Conservation (phyloP, 2,329 filamentous ascomycete genomes). For the Colletotrichum lindemuthianum region DNA sequence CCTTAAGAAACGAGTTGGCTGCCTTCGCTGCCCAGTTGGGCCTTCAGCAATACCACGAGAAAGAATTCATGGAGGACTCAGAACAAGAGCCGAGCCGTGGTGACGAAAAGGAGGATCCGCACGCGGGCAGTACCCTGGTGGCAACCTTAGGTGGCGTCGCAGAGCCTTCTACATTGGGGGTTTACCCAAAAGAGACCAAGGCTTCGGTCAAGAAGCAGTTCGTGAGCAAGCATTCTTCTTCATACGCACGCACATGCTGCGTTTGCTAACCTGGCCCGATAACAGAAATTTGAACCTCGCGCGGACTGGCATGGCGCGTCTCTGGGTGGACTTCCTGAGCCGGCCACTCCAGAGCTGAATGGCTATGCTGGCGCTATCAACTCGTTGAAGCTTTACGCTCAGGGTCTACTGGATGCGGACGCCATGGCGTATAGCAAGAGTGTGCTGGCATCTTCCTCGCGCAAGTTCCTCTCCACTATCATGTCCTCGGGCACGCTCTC, state of each 20-base stretch:
- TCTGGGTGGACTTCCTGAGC: conserved; percentile 54
- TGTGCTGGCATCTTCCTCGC: conserved; percentile 82
- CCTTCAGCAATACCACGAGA: conserved; percentile 25
- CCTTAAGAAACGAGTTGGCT: conserved; percentile 27
- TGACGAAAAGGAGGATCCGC: conserved; percentile 45
- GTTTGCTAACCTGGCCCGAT: conserved; percentile 11
- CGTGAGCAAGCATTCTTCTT: conserved; percentile 29
- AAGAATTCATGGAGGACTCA: conserved; percentile 38
- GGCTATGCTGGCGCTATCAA: conserved; percentile 56
- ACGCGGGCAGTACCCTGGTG: not conserved
- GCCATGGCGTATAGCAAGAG: conserved; percentile 79
- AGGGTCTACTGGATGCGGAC: conserved; percentile 80
- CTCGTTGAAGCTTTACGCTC: conserved; percentile 74
- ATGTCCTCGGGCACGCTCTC: conserved; percentile 96
- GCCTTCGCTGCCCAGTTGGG: conserved; percentile 36
- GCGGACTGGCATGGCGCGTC: conserved; percentile 66
- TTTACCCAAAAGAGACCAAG: conserved; percentile 16
- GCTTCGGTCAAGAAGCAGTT: conserved; percentile 55
- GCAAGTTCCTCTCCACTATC: conserved; percentile 96
- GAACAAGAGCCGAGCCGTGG: conserved; percentile 42
- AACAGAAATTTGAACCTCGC: conserved; percentile 65
- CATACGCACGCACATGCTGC: not conserved
- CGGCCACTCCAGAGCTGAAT: conserved; percentile 56
- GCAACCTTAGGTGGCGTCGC: too few relatives aligned
- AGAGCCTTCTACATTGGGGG: not conserved